Conservation (phyloP, 2,329 filamentous ascomycete species). For the Alternaria sp. region DNA sequence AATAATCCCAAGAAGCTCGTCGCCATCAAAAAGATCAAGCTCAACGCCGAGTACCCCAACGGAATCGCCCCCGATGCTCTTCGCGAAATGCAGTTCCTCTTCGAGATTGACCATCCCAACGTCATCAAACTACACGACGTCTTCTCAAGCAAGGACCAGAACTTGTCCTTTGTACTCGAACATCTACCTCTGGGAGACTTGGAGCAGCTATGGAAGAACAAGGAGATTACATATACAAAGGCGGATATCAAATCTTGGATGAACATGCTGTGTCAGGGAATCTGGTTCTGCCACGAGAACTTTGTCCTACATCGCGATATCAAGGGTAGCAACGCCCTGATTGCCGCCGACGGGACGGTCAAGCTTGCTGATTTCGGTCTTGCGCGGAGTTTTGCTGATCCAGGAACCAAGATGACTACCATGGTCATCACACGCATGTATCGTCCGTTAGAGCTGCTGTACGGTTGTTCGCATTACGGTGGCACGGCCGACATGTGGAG, state of each 20-base stretch:
- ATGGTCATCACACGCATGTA: conserved; percentile 99
- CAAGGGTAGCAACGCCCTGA: conserved; percentile 97
- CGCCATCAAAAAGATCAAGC: conserved; percentile 93
- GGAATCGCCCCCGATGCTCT: conserved; percentile 94
- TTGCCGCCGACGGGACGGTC: conserved; percentile 90
- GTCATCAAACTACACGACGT: conserved; percentile 93
- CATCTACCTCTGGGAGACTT: conserved; percentile 93
- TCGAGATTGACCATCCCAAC: conserved; percentile 93
- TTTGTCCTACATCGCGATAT: conserved; percentile 96
- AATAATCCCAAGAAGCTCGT: conserved; percentile 76
- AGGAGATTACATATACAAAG: conserved; percentile 80
- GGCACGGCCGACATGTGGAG: conserved; percentile 95
- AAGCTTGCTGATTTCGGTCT: conserved; percentile 99
- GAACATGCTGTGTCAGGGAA: conserved; percentile 90
- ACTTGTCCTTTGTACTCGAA: conserved; percentile 94
- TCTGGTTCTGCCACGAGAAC: conserved; percentile 97
- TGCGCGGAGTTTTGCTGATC: conserved; percentile 87
- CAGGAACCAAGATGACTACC: conserved; percentile 86
- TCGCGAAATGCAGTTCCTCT: conserved; percentile 93
- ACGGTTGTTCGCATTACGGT: conserved; percentile 87
- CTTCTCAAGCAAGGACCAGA: conserved; percentile 95
- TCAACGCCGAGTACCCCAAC: conserved; percentile 85
- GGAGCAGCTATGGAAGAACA: conserved; percentile 85
- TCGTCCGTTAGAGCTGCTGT: conserved; percentile 90
- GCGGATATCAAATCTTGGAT: conserved; percentile 99